Conservation (phyloP, 768 basidiomycete species). For the Amanita fuliginea region DNA sequence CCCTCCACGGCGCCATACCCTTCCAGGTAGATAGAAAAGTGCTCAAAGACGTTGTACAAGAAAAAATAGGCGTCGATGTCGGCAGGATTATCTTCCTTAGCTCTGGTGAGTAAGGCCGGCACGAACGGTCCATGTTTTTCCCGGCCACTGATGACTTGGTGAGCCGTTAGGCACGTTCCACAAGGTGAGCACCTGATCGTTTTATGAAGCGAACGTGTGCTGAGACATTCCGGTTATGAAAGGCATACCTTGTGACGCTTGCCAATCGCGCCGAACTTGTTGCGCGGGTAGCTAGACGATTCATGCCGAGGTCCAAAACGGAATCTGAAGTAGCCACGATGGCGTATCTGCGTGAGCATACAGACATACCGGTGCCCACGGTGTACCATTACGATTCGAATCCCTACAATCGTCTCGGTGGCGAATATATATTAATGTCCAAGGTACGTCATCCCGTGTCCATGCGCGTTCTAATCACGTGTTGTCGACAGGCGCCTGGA, state of each 20-base stretch:
- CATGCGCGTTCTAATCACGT: constrained; percentile 5
- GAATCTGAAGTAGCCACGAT: constrained; percentile 84
- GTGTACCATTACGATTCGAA: constrained; percentile 75
- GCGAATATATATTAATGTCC: constrained; percentile 82
- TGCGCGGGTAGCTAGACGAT: constrained; percentile 72
- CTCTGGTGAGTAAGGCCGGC: constrained; percentile 39
- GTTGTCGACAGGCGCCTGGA: constrained; percentile 48
- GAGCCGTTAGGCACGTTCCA: constrained; percentile 63
- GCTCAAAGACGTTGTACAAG: constrained; percentile 67
- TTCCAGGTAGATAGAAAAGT: constrained; percentile 70
- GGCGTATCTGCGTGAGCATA: constrained; percentile 63
- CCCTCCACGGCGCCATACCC: constrained; percentile 48
- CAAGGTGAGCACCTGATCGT: constrained; percentile 33
- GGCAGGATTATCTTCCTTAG: constrained; percentile 65
- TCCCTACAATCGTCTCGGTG: constrained; percentile 75
- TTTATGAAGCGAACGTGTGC: neutral
- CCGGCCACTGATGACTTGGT: constrained; percentile 5
- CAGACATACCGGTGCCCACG: constrained; percentile 60
- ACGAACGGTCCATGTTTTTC: neutral
- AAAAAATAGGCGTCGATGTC: constrained; percentile 56
- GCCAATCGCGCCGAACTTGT: constrained; percentile 52
- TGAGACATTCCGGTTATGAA: constrained; percentile 5
- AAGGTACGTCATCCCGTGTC: constrained; percentile 39
- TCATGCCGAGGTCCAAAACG: constrained; percentile 80
- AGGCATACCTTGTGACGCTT: constrained; percentile 74